A percentile compares a stretch with the other conserved stretches of the same genome.
These are phyloP conservation scores for Aspergillus ostianus DNA, from an alignment of 495 filamentous ascomycete genomes.

Conservation along the genomic window DNA sequence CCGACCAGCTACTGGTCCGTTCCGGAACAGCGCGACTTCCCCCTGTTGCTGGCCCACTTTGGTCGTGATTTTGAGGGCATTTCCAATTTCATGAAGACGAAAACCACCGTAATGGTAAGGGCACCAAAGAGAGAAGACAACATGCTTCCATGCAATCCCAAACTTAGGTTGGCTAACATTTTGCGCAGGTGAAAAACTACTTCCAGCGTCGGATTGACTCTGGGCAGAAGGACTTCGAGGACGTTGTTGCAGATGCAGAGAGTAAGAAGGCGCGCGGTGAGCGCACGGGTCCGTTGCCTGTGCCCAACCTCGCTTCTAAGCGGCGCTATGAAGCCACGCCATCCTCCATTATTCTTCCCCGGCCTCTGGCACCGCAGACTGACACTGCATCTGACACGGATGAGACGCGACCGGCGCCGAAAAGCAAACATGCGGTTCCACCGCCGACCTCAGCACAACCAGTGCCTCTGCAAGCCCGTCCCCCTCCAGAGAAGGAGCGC, in stretches of 20 bases:
- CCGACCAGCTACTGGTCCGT: conserved; percentile 98
- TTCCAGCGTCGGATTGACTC: conserved; percentile 74
- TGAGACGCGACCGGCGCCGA: conserved; percentile 48
- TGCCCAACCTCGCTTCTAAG: conserved; percentile 58
- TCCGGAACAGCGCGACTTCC: conserved; percentile 82
- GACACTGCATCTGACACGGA: conserved; percentile 52
- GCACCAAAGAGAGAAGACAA: neutral
- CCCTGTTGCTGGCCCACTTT: conserved; percentile 71
- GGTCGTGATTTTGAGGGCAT: conserved; percentile 87
- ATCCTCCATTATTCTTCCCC: conserved; percentile 56
- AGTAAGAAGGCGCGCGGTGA: conserved; percentile 66
- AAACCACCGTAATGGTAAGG: conserved; percentile 90
- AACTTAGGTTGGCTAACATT: neutral
- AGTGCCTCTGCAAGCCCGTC: conserved; percentile 30
- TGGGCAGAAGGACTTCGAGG: conserved; percentile 66
- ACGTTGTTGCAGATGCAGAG: conserved; percentile 69
- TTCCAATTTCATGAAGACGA: conserved; percentile 82
- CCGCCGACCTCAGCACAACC: conserved; percentile 26
- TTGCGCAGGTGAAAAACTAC: conserved; percentile 85
- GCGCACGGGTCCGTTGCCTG: conserved; percentile 64
- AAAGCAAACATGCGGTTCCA: conserved; percentile 36
- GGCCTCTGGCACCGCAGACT: conserved; percentile 59
- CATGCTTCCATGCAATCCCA: neutral
- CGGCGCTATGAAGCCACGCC: conserved; percentile 55
- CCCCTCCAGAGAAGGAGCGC: conserved; percentile 37